A percentile compares a stretch with the other conserved stretches of the same genome.
Evolutionary conservation across 192 early-diverging fungal genomes (phyloP).

Genomic region (Diversispora epigaea): DNA sequence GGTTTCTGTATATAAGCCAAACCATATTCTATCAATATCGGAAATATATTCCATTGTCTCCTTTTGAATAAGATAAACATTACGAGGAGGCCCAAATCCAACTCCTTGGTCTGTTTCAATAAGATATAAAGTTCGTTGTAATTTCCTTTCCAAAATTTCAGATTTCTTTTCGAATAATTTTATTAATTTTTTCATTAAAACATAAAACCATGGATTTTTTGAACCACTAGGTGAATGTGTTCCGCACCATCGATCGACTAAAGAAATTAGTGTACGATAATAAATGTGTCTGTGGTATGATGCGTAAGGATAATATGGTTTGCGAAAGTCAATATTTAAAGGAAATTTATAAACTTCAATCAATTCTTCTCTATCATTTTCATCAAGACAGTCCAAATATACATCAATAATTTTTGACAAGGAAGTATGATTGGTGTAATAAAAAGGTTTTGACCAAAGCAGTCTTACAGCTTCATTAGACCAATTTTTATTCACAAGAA

Average conservation of each 20-base stretch:
- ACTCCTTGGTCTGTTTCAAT: neutral
- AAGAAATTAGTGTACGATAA: neutral
- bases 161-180: neutral
- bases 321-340: neutral
- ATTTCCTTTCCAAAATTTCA: neutral
- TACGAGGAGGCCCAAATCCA: neutral
- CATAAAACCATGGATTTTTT: neutral
- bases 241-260: neutral
- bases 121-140: conserved; percentile 2
- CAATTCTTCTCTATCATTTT: neutral
- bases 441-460: conserved; percentile 13
- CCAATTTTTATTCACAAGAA: neutral
- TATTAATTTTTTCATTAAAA: neutral
- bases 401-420: neutral
- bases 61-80: neutral
- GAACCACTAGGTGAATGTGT: neutral
- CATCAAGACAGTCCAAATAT: neutral
- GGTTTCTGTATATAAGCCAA: no score
- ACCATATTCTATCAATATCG: neutral
- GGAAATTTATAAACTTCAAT: neutral
- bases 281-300: neutral
- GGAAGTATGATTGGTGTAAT: neutral
- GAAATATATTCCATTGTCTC: neutral
- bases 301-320: neutral
- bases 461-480: neutral